Evolutionary conservation across 1,284 basidiomycete genomes (phyloP).

Genomic region (Cryptococcus maquisensis): DNA sequence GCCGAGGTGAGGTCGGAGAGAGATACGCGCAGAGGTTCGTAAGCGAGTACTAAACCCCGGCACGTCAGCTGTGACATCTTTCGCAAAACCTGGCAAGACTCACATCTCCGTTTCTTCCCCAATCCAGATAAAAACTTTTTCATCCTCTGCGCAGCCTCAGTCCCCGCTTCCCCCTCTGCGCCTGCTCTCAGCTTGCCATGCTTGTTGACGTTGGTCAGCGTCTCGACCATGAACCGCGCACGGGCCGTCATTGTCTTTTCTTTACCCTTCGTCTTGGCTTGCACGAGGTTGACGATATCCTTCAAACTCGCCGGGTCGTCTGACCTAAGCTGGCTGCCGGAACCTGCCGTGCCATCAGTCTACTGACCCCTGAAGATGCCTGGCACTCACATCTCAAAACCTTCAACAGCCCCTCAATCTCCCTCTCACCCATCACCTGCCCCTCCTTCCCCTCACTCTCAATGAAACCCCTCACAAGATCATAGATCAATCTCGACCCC

Average conservation of each 20-base stretch:
- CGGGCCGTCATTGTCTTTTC: constrained; percentile 58
- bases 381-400: constrained; percentile 68
- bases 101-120: constrained; percentile 70
- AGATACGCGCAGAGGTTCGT: constrained; percentile 78
- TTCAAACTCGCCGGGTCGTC: constrained; percentile 55
- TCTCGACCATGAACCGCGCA: constrained; percentile 89
- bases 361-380: neutral
- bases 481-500: constrained; percentile 81
- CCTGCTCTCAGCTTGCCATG: constrained; percentile 75
- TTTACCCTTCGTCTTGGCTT: constrained; percentile 62
- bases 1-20: constrained; percentile 81
- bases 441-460: constrained; percentile 48
- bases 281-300: constrained; percentile 60
- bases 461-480: constrained; percentile 77
- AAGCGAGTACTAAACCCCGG: constrained; percentile 63
- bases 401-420: constrained; percentile 83
- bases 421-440: constrained; percentile 61
- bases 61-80: neutral
- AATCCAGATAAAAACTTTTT: constrained; percentile 75
- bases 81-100: constrained; percentile 11
- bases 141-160: constrained; percentile 64
- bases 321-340: constrained; percentile 78
- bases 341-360: constrained; percentile 54
- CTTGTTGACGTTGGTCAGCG: constrained; percentile 71
- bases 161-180: constrained; percentile 58